Conservation (phyloP, 305 asterid genomes). For the Fraxinus dipetala region DNA sequence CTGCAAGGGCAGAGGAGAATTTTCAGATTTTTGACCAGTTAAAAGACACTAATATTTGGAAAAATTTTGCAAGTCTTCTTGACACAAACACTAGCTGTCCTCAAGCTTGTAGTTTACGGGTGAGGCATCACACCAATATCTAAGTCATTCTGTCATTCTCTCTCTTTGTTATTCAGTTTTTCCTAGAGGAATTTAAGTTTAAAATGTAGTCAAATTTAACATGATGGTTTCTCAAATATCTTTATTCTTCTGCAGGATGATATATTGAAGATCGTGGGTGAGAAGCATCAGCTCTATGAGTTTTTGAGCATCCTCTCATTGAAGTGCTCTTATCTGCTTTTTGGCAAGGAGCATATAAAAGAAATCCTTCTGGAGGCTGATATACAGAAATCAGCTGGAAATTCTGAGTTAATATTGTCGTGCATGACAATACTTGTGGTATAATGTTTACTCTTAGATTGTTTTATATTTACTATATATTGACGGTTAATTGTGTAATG, state of each 20-base stretch:
- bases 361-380: slow-evolving; percentile 80
- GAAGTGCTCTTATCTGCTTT: slow-evolving; percentile 87
- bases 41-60: slow-evolving; percentile 81
- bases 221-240: slow-evolving; percentile 26
- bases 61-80: slow-evolving; percentile 53
- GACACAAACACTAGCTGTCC: slow-evolving; percentile 65
- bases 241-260: slow-evolving; percentile 61
- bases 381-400: slow-evolving; percentile 68
- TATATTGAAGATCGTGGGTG: slow-evolving; percentile 63
- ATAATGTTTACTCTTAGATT: slow-evolving; percentile 27
- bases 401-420: slow-evolving; percentile 61
- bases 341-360: slow-evolving; percentile 80
- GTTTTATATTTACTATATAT: slow-evolving; percentile 13
- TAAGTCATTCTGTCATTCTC: slow-evolving; percentile 13
- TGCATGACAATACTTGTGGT: slow-evolving; percentile 99
- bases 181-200: slow-evolving; percentile 11
- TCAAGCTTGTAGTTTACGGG: slow-evolving; percentile 66
- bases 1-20: slow-evolving; percentile 77
- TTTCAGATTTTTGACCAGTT: slow-evolving; percentile 83
- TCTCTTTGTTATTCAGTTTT: slow-evolving; percentile 16
- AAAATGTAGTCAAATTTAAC: slow-evolving; percentile 9
- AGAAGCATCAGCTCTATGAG: slow-evolving; percentile 75
- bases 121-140: slow-evolving; percentile 41
- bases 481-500: slow-evolving; percentile 21
- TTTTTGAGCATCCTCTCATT: slow-evolving; percentile 69